Evolutionary conservation across 2,329 filamentous ascomycete genomes (phyloP).

Genomic region (Exophiala sp.): DNA sequence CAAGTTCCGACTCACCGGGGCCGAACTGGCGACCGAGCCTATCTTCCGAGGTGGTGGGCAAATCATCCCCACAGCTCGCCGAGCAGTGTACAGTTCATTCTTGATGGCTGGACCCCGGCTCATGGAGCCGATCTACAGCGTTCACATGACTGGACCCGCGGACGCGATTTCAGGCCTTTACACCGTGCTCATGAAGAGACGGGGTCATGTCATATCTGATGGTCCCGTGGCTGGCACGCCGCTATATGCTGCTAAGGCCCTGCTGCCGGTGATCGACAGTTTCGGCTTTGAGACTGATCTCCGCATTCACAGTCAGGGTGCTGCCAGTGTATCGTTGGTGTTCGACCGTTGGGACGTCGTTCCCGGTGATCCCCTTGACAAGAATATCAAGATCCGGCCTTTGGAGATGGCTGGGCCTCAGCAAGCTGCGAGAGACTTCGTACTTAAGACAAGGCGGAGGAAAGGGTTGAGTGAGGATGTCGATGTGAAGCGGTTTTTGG

Average conservation of each 20-base stretch:
- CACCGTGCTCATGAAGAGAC: constrained; percentile 78
- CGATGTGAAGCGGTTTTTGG: constrained; percentile 89
- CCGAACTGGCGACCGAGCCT: constrained; percentile 76
- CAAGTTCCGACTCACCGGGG: constrained; percentile 93
- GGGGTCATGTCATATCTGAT: constrained; percentile 91
- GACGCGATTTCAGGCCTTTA: constrained; percentile 85
- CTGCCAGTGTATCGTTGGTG: constrained; percentile 81
- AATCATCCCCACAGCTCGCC: constrained; percentile 89
- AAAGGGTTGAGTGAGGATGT: constrained; percentile 96
- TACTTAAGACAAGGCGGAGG: constrained; percentile 85
- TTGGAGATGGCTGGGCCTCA: constrained; percentile 83
- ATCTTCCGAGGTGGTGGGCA: constrained; percentile 95
- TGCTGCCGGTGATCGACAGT: constrained; percentile 92
- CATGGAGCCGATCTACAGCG: constrained; percentile 93
- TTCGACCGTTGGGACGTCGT: constrained; percentile 97
- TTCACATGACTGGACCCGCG: constrained; percentile 86
- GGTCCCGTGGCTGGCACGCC: constrained; percentile 90
- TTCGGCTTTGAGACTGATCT: constrained; percentile 98
- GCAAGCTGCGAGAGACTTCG: constrained; percentile 89
- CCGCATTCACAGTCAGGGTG: constrained; percentile 89
- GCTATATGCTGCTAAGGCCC: constrained; percentile 80
- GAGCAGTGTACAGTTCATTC: constrained; percentile 93
- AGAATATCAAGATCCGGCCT: constrained; percentile 71
- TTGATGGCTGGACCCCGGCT: constrained; percentile 92
- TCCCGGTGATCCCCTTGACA: constrained; percentile 89